A percentile compares a stretch with the other conserved stretches of the same genome.
phyloP scores from a whole-genome alignment of 2,329 filamentous ascomycete species.

The Colletotrichum tanaceti region DNA sequence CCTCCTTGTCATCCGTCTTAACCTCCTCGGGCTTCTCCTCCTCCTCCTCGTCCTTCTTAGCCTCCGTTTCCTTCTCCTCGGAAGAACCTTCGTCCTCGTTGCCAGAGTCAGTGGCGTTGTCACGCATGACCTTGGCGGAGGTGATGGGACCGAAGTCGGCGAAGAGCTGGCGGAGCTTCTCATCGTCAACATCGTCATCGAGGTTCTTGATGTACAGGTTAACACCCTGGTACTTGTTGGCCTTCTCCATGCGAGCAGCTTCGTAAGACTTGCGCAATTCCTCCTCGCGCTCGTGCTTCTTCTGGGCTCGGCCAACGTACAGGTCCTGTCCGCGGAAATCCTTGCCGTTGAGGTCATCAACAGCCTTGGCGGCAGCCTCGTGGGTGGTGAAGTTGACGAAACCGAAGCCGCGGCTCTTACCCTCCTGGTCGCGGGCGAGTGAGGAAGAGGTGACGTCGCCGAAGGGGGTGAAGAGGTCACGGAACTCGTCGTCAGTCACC shows the following conservation, averaged over 20 bases:
- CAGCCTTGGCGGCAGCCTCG: slow-evolving; percentile 85
- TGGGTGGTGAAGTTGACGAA: slow-evolving; percentile 97
- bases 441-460: slow-evolving; percentile 97
- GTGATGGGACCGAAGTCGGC: slow-evolving; percentile 93
- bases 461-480: slow-evolving; percentile 88
- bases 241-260: slow-evolving; percentile 96
- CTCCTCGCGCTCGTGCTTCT: slow-evolving; percentile 99
- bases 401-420: slow-evolving; percentile 94
- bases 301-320: slow-evolving; percentile 98
- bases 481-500: slow-evolving; percentile 93
- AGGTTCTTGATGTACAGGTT: slow-evolving; percentile 99
- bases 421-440: slow-evolving; percentile 87
- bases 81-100: slow-evolving; percentile 67
- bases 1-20: slow-evolving; percentile 61
- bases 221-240: slow-evolving; percentile 98
- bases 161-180: slow-evolving; percentile 96
- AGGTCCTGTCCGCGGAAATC: slow-evolving; percentile 95
- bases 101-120: slow-evolving; percentile 70
- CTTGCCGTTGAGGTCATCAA: slow-evolving; percentile 90
- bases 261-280: slow-evolving; percentile 99
- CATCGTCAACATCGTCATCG: slow-evolving; percentile 95
- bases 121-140: slow-evolving; percentile 99
- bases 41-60: slow-evolving; percentile 53
- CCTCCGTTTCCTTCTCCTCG: slow-evolving; percentile 58
- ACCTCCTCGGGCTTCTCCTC: slow-evolving; percentile 60